Conservation (phyloP, 371 early-diverging fungal genomes). For the Fennellomyces sp. region DNA sequence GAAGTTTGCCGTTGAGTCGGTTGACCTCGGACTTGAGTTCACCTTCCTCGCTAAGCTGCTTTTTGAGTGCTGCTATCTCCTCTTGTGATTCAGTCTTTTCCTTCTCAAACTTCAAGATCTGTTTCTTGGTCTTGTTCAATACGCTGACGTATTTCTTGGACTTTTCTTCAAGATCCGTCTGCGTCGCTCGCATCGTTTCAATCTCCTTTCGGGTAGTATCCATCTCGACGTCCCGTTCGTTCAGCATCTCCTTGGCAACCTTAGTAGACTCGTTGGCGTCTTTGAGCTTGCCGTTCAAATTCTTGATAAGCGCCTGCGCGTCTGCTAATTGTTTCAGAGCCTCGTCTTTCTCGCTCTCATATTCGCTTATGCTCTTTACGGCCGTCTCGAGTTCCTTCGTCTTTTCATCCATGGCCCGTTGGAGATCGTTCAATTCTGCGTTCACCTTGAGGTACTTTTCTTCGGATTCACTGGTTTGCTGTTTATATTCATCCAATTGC, state of each 20-base stretch:
- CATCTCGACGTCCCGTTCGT: constrained; percentile 61
- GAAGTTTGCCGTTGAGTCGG: constrained; percentile 28
- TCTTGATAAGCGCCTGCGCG: constrained; percentile 35
- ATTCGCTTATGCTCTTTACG: constrained; percentile 21
- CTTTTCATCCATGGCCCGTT: not conserved
- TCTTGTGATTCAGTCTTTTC: constrained; percentile 58
- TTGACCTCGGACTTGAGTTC: constrained; percentile 29
- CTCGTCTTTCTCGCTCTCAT: constrained; percentile 26
- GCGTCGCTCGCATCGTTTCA: constrained; percentile 38
- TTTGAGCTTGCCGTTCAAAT: constrained; percentile 35
- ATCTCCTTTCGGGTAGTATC: constrained; percentile 54
- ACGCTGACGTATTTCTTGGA: constrained; percentile 51
- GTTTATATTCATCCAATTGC: constrained; percentile 23
- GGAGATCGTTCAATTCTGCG: constrained; percentile 4
- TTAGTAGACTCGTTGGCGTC: constrained; percentile 58
- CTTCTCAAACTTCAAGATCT: constrained; percentile 59
- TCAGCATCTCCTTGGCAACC: constrained; percentile 53
- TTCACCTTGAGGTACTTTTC: no score
- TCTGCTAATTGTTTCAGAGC: constrained; percentile 39
- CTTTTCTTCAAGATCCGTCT: constrained; percentile 56
- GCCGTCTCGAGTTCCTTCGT: constrained; percentile 4
- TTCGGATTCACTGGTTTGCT: no score
- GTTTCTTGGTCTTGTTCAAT: constrained; percentile 60
- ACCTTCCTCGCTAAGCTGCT: constrained; percentile 8
- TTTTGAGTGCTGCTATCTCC: constrained; percentile 35